Evolutionary conservation across 495 filamentous ascomycete species (phyloP).

Genomic region (Podospora pseudoanserina): DNA sequence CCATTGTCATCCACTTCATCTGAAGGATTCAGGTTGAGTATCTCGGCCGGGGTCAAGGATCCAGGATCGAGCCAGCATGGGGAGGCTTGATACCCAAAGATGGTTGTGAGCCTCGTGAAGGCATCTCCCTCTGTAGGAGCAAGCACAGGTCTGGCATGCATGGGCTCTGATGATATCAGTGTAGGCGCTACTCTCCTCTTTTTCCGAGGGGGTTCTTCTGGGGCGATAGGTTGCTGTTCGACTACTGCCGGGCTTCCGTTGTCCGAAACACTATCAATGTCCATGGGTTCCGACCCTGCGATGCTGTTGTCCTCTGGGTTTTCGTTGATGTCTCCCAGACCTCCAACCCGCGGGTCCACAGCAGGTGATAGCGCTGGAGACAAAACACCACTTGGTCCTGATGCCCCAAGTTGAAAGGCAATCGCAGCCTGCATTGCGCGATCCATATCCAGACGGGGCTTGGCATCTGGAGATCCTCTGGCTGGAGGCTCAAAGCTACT

Average conservation of each 20-base stretch:
- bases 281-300: neutral
- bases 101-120: constrained; percentile 11
- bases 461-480: neutral
- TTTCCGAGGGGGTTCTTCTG: constrained; percentile 30
- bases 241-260: neutral
- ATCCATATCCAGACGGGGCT: neutral
- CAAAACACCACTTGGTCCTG: constrained; percentile 3
- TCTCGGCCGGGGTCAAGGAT: constrained; percentile 10
- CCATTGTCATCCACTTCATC: constrained; percentile 27
- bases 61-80: constrained; percentile 16
- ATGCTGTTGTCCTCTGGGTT: neutral
- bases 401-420: neutral
- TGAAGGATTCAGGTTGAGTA: neutral
- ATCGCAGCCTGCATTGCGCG: neutral
- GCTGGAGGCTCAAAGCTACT: neutral
- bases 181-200: constrained; percentile 41
- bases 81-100: constrained; percentile 7
- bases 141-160: constrained; percentile 17
- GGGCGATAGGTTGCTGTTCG: neutral
- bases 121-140: constrained; percentile 42
- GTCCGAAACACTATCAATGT: neutral
- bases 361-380: constrained; percentile 12
- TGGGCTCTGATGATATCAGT: constrained; percentile 35
- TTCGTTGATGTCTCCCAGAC: neutral
- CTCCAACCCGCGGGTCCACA: neutral